A percentile compares a stretch with the other conserved stretches of the same genome.
phyloP scores from a whole-genome alignment of 305 asterid species.

The Fraxinus albicans region DNA sequence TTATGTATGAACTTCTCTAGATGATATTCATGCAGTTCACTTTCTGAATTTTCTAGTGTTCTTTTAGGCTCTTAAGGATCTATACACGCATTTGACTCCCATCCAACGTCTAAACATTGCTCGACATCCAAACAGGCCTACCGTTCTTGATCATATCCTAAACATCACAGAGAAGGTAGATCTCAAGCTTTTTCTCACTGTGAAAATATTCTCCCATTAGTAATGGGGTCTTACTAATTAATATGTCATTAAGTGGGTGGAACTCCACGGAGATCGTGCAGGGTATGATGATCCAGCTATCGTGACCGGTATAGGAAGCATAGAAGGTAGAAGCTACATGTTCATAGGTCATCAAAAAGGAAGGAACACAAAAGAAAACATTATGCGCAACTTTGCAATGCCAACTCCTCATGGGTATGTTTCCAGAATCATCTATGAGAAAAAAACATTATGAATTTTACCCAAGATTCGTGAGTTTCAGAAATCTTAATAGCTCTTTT shows the following conservation, averaged over 20 bases:
- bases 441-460: neutral
- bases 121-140: conserved; percentile 53
- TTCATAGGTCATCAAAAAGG: conserved; percentile 55
- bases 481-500: neutral
- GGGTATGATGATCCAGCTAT: conserved; percentile 58
- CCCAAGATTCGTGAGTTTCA: neutral
- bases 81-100: conserved; percentile 47
- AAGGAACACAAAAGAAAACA: conserved; percentile 48
- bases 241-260: conserved; percentile 38
- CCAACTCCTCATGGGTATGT: conserved; percentile 58
- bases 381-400: conserved; percentile 53
- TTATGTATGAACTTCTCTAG: neutral
- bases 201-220: neutral
- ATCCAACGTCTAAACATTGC: conserved; percentile 50
- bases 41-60: conserved; percentile 7
- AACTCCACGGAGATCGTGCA: conserved; percentile 52
- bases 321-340: conserved; percentile 46
- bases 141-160: conserved; percentile 47
- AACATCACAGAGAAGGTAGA: conserved; percentile 50
- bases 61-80: conserved; percentile 44
- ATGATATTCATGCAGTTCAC: neutral
- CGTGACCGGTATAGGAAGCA: conserved; percentile 42
- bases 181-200: conserved; percentile 2
- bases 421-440: neutral
- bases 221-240: conserved; percentile 14